Evolutionary conservation across 495 filamentous ascomycete species (phyloP).

Genomic region (Evansstolkia leycettana): DNA sequence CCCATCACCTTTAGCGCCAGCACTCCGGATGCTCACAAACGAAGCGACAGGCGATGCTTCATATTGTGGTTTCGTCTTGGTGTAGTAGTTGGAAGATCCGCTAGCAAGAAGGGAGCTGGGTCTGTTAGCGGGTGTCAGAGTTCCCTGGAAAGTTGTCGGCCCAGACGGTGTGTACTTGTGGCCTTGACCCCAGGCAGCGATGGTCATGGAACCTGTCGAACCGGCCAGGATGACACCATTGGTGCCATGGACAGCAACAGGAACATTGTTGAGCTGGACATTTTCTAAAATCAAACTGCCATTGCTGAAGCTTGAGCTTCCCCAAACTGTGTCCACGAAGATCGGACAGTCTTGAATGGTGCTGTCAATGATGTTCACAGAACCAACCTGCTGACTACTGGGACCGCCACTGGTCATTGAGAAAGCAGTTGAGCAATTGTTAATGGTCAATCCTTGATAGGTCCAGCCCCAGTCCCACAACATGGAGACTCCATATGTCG

Average conservation of each 20-base stretch:
- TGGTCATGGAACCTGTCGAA: slow-evolving; percentile 38
- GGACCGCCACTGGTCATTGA: slow-evolving; percentile 25
- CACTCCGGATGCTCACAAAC: slow-evolving; percentile 47
- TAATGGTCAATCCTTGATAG: slow-evolving; percentile 34
- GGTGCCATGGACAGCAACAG: slow-evolving; percentile 45
- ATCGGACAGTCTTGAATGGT: slow-evolving; percentile 49
- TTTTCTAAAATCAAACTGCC: slow-evolving; percentile 57
- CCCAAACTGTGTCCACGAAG: slow-evolving; percentile 48
- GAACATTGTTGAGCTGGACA: slow-evolving; percentile 47
- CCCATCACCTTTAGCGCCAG: slow-evolving; percentile 58
- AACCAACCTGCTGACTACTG: slow-evolving; percentile 24
- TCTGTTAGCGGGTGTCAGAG: slow-evolving; percentile 21
- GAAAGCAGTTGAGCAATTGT: slow-evolving; percentile 42
- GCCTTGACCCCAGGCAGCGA: slow-evolving; percentile 42
- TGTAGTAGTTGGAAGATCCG: slow-evolving; percentile 32
- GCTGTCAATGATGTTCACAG: slow-evolving; percentile 42
- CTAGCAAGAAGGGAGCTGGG: slow-evolving; percentile 23
- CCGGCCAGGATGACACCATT: slow-evolving; percentile 44
- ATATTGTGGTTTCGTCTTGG: slow-evolving; percentile 43
- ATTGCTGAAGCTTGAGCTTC: slow-evolving; percentile 25
- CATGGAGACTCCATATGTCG: slow-evolving; percentile 47
- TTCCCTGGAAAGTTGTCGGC: slow-evolving; percentile 28
- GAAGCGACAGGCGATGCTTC: slow-evolving; percentile 31
- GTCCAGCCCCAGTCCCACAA: slow-evolving; percentile 50
- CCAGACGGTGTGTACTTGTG: slow-evolving; percentile 34